Evolutionary conservation across 176 grass and related monocot species (phyloP).

Genomic region (Tuctoria greenei): DNA sequence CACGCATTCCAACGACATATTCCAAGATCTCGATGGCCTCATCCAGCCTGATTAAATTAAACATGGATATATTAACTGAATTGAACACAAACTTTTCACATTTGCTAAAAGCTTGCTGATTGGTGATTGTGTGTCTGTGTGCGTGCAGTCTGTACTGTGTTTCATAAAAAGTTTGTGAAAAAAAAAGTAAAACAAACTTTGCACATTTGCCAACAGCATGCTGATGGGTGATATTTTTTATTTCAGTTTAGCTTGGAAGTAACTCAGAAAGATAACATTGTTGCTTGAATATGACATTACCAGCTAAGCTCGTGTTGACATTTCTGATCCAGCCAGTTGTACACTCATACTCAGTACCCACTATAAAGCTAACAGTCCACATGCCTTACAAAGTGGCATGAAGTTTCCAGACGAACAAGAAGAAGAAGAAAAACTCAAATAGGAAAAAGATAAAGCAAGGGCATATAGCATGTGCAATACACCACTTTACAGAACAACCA

Average conservation of each 20-base stretch:
- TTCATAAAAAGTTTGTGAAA: neutral
- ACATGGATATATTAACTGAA: neutral
- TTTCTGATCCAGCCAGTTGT: neutral
- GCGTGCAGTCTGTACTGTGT: too few species aligned
- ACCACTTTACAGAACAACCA: conserved; percentile 40
- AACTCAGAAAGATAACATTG: neutral
- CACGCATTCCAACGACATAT: conserved; percentile 79
- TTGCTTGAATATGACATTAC: conserved; percentile 17
- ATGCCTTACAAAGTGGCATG: conserved; percentile 47
- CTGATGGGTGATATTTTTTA: neutral
- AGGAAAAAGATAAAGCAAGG: conserved; percentile 41
- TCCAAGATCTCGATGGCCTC: conserved; percentile 96
- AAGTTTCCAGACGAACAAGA: conserved; percentile 58
- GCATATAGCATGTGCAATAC: conserved; percentile 38
- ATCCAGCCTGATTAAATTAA: conserved; percentile 63
- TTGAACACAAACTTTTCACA: neutral
- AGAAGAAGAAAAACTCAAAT: conserved; percentile 16
- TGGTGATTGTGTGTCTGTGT: neutral
- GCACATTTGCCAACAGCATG: neutral
- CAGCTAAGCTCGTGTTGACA: conserved; percentile 35
- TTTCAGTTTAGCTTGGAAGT: neutral
- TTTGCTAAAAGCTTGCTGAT: neutral
- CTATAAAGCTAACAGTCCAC: conserved; percentile 45
- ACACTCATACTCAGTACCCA: neutral
- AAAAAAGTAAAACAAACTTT: neutral